A percentile compares a stretch with the other conserved stretches of the same genome.
phyloP scores from a whole-genome alignment of 2,329 filamentous ascomycete species.

The Didymosphaeria variabile region DNA sequence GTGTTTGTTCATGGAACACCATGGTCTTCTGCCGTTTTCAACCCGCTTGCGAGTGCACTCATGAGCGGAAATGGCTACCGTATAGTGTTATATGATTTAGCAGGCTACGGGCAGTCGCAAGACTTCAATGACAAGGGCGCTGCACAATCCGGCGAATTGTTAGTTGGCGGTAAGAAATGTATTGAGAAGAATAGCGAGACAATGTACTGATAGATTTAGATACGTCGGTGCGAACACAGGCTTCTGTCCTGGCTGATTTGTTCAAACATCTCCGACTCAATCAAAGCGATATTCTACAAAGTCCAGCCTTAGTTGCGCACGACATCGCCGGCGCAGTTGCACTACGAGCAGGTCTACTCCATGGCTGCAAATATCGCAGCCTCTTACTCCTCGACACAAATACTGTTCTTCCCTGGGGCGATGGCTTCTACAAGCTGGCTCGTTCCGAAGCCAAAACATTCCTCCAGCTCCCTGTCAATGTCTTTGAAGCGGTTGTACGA shows the following conservation, averaged over 20 bases:
- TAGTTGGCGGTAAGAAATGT: not conserved
- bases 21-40: slow-evolving; percentile 12
- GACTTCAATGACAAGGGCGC: not conserved
- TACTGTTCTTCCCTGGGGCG: slow-evolving; percentile 13
- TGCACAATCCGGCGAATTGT: not conserved
- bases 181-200: not conserved
- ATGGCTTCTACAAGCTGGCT: slow-evolving; percentile 10
- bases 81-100: slow-evolving; percentile 9
- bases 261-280: slow-evolving; percentile 1
- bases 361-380: slow-evolving; percentile 1
- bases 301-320: slow-evolving; percentile 8
- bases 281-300: not conserved
- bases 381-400: slow-evolving; percentile 13
- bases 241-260: slow-evolving; percentile 1
- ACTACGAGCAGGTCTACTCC: slow-evolving; percentile 4
- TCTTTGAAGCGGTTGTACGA: slow-evolving; percentile 9
- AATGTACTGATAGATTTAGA: not conserved
- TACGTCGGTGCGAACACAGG: slow-evolving; percentile 9
- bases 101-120: slow-evolving; percentile 10
- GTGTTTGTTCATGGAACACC: slow-evolving; percentile 14
- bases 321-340: slow-evolving; percentile 13
- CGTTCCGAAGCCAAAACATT: slow-evolving; percentile 3
- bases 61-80: not conserved
- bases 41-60: slow-evolving; percentile 9
- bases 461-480: slow-evolving; percentile 2